Evolutionary conservation across 495 filamentous ascomycete species (phyloP), one percentile per base, ranked within the genome.

Genomic region (Saxophila tyrrhenica): DNA sequence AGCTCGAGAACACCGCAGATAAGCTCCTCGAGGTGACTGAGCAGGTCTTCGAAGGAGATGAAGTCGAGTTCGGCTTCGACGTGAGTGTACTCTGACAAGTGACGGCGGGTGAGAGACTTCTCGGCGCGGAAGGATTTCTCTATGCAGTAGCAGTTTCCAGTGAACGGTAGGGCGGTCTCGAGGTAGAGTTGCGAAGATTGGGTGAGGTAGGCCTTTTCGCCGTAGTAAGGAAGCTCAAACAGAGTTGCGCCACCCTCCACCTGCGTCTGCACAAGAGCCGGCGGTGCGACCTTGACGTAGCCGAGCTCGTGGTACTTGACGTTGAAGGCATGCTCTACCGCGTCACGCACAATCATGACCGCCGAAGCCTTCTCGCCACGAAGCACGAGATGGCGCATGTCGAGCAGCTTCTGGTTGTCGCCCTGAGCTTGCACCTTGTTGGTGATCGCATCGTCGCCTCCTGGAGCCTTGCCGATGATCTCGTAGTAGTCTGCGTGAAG

Each of bases 61-160:
- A 94, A 97, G 72, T 95, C 92, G 54, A 99, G 72, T 70, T 99
- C 92, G 58, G 86, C 94, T 71, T 99, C 92, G 58, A 99, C 78
- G 73, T 99, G 92, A 0, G 92, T 94, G 73, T 96, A 99, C 70
- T 95, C 91, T 38, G 87, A 88, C 60, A 98, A 71, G 68, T 99
- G 92, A 60, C 92, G 88, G 41, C 92, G 85, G 50, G 92, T 99
- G 19, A 95, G 75, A 2, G 85, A 91, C 70, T 95, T 95, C 70
- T 99, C 92, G 22, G 92, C 92, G 49, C 92, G 91, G 82, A 97
- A 99, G 11, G 92, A 97, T 62, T 94, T 92, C 72, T 94, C 91
- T 57, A 99, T 87, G 69, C 91, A 96, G 78, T 88, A 99, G 55
- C 95, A 89, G 62, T 96, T 85, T 54, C 92, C 92, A 54, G 96